Evolutionary conservation across 2,329 filamentous ascomycete genomes (phyloP).

Genomic region (Elsinoe australis): DNA sequence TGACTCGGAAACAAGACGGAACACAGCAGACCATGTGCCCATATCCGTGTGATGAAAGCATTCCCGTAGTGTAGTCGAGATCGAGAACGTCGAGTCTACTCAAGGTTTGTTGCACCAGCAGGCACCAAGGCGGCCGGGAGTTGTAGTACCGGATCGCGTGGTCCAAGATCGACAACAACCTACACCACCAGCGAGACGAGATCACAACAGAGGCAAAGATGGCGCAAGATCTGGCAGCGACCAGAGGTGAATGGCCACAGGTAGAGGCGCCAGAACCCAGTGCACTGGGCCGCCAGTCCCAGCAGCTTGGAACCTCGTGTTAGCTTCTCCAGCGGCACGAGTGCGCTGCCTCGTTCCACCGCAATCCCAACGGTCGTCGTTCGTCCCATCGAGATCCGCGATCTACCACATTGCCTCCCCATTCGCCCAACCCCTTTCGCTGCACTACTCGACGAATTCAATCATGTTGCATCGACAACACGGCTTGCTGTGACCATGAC

Average conservation of each 20-base stretch:
- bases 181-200: background rate
- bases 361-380: conserved; percentile 9
- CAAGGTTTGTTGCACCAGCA: too few relatives aligned
- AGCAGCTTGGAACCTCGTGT: conserved; percentile 2
- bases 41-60: conserved; percentile 2
- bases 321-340: too few relatives aligned
- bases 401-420: too few relatives aligned
- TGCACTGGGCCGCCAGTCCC: conserved; percentile 7
- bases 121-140: conserved; percentile 3
- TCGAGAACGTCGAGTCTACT: too few relatives aligned
- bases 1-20: conserved; percentile 12
- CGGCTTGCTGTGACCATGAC: background rate
- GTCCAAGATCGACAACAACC: background rate
- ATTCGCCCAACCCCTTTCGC: conserved; percentile 2
- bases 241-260: conserved; percentile 4
- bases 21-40: background rate
- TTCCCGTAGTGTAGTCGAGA: too few relatives aligned
- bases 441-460: background rate
- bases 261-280: conserved; percentile 7
- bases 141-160: conserved; percentile 10
- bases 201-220: background rate
- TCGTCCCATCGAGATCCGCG: conserved; percentile 9
- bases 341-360: conserved; percentile 5
- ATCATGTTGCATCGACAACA: conserved; percentile 5
- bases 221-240: conserved; percentile 7